These are phyloP conservation scores for Daldinia vernicosa DNA, from an alignment of 495 filamentous ascomycete species.

Conservation along the genomic window DNA sequence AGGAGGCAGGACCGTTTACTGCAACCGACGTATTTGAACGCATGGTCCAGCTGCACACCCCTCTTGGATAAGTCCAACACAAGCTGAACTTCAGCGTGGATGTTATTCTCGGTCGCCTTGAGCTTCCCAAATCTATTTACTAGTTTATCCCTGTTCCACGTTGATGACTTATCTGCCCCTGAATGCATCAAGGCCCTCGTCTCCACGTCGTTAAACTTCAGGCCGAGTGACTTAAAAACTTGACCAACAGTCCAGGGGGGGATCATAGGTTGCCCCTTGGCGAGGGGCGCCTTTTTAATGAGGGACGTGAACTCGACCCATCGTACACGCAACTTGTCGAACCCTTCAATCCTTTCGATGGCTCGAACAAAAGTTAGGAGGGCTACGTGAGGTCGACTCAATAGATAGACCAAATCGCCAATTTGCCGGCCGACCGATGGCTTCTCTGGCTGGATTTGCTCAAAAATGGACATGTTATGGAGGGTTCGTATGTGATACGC, in stretches of 20 bases:
- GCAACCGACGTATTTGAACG: not conserved
- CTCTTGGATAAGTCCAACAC: not conserved
- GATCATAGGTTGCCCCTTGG: not conserved
- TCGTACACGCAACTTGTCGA: not conserved
- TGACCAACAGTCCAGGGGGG: not conserved
- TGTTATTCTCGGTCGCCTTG: not conserved
- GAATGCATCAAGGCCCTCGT: not conserved
- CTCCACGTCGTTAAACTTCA: not conserved
- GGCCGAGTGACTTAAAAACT: not conserved
- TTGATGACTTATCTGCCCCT: not conserved
- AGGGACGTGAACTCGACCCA: not conserved
- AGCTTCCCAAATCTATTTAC: slow-evolving; percentile 1
- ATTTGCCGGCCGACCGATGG: not conserved
- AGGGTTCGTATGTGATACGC: not conserved
- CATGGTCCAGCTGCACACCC: not conserved
- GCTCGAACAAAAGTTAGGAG: slow-evolving; percentile 1
- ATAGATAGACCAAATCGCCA: not conserved
- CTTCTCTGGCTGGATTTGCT: not conserved
- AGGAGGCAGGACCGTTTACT: slow-evolving; percentile 7
- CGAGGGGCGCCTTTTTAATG: not conserved
- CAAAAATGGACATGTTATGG: not conserved
- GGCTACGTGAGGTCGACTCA: not conserved
- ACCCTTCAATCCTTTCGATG: slow-evolving; percentile 5
- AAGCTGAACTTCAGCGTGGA: slow-evolving; percentile 9
- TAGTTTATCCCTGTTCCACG: slow-evolving; percentile 1